Percentiles rank a stretch among this genome's conserved stretches.
Conservation (phyloP, 768 basidiomycete species). For the Collybiopsis luxurians region DNA sequence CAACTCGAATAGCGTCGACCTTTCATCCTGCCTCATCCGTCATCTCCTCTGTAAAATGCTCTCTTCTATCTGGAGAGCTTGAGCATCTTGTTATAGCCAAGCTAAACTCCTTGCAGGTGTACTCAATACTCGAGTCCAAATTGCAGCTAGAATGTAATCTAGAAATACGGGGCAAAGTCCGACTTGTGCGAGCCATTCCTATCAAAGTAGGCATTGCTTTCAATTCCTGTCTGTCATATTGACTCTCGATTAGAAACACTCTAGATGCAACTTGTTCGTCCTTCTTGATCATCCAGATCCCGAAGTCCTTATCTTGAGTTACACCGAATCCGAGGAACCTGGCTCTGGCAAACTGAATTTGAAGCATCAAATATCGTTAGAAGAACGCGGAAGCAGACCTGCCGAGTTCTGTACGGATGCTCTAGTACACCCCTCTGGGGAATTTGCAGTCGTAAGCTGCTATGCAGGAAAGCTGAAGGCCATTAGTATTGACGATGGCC, state of each 20-base stretch:
- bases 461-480: slow-evolving; percentile 72
- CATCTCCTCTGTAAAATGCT: slow-evolving; percentile 64
- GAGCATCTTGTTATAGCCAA: slow-evolving; percentile 73
- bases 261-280: slow-evolving; percentile 54
- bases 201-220: slow-evolving; percentile 40
- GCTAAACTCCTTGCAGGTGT: slow-evolving; percentile 63
- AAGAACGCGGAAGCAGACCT: slow-evolving; percentile 53
- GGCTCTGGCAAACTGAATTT: slow-evolving; percentile 34
- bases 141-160: slow-evolving; percentile 55
- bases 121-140: slow-evolving; percentile 58
- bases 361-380: slow-evolving; percentile 48
- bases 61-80: slow-evolving; percentile 44
- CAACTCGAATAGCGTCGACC: slow-evolving; percentile 38
- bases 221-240: background rate
- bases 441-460: slow-evolving; percentile 58
- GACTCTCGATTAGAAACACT: slow-evolving; percentile 26
- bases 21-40: slow-evolving; percentile 79
- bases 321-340: slow-evolving; percentile 32
- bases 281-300: slow-evolving; percentile 79
- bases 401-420: slow-evolving; percentile 75
- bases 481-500: slow-evolving; percentile 53
- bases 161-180: slow-evolving; percentile 70
- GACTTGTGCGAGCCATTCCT: slow-evolving; percentile 53
- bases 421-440: slow-evolving; percentile 61
- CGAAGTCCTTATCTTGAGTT: slow-evolving; percentile 62